phyloP scores from a whole-genome alignment of 129 eudicot genomes.

The Centaurea solstitialis region DNA sequence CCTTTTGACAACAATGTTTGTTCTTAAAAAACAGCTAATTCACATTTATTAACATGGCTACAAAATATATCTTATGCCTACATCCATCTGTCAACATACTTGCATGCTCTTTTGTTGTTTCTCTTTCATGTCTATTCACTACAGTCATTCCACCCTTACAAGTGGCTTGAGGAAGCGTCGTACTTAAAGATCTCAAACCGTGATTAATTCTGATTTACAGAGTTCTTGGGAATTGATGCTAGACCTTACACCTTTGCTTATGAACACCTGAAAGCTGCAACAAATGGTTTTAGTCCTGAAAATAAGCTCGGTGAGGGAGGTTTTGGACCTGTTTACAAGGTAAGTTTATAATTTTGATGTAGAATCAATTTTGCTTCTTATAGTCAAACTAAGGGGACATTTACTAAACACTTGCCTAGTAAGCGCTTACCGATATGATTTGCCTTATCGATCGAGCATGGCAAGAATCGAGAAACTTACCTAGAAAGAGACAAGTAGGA shows the following conservation, averaged over 20 bases:
- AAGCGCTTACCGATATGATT: too few species aligned
- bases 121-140: too few species aligned
- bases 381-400: neutral
- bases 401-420: too few species aligned
- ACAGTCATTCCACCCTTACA: too few species aligned
- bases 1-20: too few species aligned
- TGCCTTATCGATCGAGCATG: too few species aligned
- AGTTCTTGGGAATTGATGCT: conserved; percentile 67
- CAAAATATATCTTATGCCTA: too few species aligned
- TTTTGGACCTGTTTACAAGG: conserved; percentile 82
- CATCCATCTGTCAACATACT: neutral
- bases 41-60: too few species aligned
- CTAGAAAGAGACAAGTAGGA: too few species aligned
- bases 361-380: neutral
- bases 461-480: too few species aligned
- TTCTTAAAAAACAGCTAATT: too few species aligned
- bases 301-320: conserved; percentile 89
- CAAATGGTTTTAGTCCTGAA: conserved; percentile 55
- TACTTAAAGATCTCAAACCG: neutral
- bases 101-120: neutral
- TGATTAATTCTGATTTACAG: conserved; percentile 34
- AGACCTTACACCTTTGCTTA: conserved; percentile 62
- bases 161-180: too few species aligned
- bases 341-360: conserved; percentile 11
- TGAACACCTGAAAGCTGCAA: conserved; percentile 64